phyloP scores from a whole-genome alignment of 768 basidiomycete species.

The Amanita rubescens region DNA sequence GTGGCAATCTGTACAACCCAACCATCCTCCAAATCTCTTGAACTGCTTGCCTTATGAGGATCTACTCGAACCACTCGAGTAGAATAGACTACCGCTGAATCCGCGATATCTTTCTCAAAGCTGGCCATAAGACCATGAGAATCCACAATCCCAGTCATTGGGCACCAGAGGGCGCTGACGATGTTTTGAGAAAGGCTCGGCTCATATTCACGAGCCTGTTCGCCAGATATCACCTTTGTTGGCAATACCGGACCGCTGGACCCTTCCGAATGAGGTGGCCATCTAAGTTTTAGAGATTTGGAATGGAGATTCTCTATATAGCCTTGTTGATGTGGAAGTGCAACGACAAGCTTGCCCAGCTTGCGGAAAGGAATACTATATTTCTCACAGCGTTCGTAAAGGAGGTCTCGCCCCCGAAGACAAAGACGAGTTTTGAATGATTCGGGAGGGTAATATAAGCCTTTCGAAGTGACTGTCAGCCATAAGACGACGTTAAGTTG shows the following conservation, averaged over 20 bases:
- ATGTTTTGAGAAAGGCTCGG: slow-evolving; percentile 76
- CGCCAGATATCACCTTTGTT: slow-evolving; percentile 58
- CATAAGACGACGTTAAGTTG: not conserved
- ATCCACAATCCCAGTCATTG: slow-evolving; percentile 86
- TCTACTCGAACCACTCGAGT: slow-evolving; percentile 87
- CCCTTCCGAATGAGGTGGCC: slow-evolving; percentile 36
- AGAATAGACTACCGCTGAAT: slow-evolving; percentile 66
- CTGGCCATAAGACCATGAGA: slow-evolving; percentile 79
- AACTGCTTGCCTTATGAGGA: slow-evolving; percentile 27
- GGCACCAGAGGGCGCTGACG: slow-evolving; percentile 67
- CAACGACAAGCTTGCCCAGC: slow-evolving; percentile 88
- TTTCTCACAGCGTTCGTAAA: slow-evolving; percentile 68
- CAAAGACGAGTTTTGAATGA: slow-evolving; percentile 86
- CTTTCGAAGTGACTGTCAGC: slow-evolving; percentile 26
- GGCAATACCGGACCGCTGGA: slow-evolving; percentile 39
- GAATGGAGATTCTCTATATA: slow-evolving; percentile 67
- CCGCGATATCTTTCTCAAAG: slow-evolving; percentile 73
- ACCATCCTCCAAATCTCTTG: slow-evolving; percentile 38
- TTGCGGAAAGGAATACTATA: slow-evolving; percentile 61
- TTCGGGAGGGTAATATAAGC: slow-evolving; percentile 74
- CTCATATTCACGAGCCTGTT: slow-evolving; percentile 66
- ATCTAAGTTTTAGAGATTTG: slow-evolving; percentile 48
- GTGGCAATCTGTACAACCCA: slow-evolving; percentile 87
- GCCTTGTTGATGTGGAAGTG: slow-evolving; percentile 50
- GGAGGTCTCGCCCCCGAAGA: slow-evolving; percentile 74